phyloP scores from a whole-genome alignment of 345 rosid genomes.

The Pelargonium nanum region DNA sequence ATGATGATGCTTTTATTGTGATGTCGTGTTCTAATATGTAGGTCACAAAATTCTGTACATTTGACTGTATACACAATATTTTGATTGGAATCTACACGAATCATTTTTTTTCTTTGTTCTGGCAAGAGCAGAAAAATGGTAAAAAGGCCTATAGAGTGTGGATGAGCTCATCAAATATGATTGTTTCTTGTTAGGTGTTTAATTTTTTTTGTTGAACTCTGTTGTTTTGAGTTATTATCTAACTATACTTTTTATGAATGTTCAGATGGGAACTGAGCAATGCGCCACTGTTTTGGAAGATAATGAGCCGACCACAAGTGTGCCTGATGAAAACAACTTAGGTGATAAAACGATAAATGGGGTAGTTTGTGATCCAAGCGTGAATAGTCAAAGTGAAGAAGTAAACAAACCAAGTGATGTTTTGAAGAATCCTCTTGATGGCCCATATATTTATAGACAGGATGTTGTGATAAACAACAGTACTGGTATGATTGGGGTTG shows the following conservation, averaged over 20 bases:
- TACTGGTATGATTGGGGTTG: constrained; percentile 60
- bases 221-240: background rate
- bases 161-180: no score
- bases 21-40: background rate
- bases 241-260: constrained; percentile 2
- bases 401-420: constrained; percentile 22
- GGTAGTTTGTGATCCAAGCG: constrained; percentile 18
- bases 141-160: no score
- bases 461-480: constrained; percentile 63
- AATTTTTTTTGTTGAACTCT: no score
- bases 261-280: constrained; percentile 51
- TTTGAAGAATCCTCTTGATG: constrained; percentile 22
- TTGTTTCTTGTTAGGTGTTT: background rate
- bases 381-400: constrained; percentile 14
- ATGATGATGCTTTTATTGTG: no score
- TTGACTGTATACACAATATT: background rate
- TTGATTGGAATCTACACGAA: background rate
- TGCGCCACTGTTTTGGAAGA: constrained; percentile 22
- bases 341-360: constrained; percentile 19
- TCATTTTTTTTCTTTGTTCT: no score
- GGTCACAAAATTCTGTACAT: background rate
- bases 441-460: constrained; percentile 53
- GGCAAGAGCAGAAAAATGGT: no score
- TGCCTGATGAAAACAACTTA: constrained; percentile 10
- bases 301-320: constrained; percentile 16